Conservation (phyloP, 495 filamentous ascomycete genomes). For the Articulospora tetracladia region DNA sequence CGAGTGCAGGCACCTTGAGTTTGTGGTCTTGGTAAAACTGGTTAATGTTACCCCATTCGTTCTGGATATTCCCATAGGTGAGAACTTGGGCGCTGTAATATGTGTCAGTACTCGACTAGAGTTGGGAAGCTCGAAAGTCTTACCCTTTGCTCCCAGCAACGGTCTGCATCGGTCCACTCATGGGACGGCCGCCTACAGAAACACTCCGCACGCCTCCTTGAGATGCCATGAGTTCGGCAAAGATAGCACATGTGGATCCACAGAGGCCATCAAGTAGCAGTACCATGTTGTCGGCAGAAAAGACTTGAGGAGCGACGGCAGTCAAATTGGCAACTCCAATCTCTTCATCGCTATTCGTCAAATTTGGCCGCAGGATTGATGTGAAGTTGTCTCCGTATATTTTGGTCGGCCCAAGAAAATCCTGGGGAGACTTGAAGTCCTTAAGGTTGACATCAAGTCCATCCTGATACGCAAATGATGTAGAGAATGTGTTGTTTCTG, state of each 20-base stretch:
- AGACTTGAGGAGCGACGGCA: slow-evolving; percentile 24
- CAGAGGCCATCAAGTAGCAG: slow-evolving; percentile 55
- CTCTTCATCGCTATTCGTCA: not conserved
- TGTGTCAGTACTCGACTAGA: not conserved
- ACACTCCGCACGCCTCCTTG: slow-evolving; percentile 53
- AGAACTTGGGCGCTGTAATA: slow-evolving; percentile 2
- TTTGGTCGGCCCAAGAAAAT: not conserved
- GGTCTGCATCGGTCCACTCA: slow-evolving; percentile 37
- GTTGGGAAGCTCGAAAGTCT: not conserved
- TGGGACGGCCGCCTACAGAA: slow-evolving; percentile 43
- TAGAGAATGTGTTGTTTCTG: not conserved
- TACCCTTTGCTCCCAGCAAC: slow-evolving; percentile 8
- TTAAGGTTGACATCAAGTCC: not conserved
- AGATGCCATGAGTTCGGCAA: slow-evolving; percentile 48
- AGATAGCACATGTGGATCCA: slow-evolving; percentile 58
- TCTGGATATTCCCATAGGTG: not conserved
- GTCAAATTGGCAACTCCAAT: slow-evolving; percentile 12
- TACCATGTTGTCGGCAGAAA: slow-evolving; percentile 35
- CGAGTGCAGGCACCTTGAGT: not conserved
- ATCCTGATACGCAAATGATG: not conserved
- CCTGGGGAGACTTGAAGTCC: not conserved
- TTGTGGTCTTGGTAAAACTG: not conserved
- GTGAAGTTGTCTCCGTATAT: slow-evolving; percentile 13
- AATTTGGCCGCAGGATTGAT: not conserved
- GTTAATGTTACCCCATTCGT: not conserved